Conservation (phyloP, 495 filamentous ascomycete species). For the Haplographium delicatum region DNA sequence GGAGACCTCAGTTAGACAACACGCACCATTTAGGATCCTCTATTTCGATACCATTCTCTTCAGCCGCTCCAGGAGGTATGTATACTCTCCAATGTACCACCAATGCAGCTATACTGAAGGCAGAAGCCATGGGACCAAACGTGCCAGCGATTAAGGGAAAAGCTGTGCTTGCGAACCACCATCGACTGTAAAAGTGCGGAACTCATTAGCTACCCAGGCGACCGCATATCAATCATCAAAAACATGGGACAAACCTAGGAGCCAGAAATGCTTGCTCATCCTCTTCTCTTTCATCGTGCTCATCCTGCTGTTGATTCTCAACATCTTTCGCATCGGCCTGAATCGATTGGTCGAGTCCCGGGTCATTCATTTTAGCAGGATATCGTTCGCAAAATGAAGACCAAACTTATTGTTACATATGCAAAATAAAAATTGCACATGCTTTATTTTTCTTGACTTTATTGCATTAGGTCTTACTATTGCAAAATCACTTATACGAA, state of each 20-base stretch:
- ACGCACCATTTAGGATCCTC: conserved; percentile 65
- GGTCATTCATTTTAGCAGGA: conserved; percentile 54
- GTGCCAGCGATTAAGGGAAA: conserved; percentile 48
- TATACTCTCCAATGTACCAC: conserved; percentile 67
- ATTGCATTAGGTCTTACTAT: too few relatives aligned
- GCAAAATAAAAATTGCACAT: too few relatives aligned
- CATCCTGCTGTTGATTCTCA: conserved; percentile 32
- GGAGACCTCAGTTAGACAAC: not conserved
- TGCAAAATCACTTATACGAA: too few relatives aligned
- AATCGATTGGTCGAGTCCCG: conserved; percentile 50
- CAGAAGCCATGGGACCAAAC: conserved; percentile 72
- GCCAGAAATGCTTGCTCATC: conserved; percentile 23
- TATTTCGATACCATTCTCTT: conserved; percentile 35
- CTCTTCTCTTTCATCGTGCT: conserved; percentile 17
- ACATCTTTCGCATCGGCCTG: conserved; percentile 42
- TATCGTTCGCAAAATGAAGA: too few relatives aligned
- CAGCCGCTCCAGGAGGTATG: conserved; percentile 20
- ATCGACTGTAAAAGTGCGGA: conserved; percentile 40
- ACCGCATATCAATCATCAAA: too few relatives aligned
- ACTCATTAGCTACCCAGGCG: not conserved
- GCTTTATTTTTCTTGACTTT: too few relatives aligned
- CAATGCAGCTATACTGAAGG: conserved; percentile 76
- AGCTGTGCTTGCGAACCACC: conserved; percentile 83
- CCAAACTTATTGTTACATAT: too few relatives aligned
- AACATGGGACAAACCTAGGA: too few relatives aligned